These are phyloP conservation scores for Daldinia vernicosa DNA, from an alignment of 495 filamentous ascomycete genomes.

Conservation along the genomic window DNA sequence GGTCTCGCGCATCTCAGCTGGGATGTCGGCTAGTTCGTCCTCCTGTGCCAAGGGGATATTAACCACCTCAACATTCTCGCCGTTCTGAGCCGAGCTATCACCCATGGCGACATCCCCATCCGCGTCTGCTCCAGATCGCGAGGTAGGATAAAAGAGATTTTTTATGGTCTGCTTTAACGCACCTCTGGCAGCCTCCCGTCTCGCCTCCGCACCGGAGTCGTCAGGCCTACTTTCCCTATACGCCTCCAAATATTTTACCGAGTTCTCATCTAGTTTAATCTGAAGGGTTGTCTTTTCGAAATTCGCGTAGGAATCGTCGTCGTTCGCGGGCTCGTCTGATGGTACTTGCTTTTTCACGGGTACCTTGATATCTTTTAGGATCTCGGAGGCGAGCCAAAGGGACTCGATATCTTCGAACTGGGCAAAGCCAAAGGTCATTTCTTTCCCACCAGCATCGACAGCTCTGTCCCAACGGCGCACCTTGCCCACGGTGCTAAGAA, in stretches of 20 bases:
- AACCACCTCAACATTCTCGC: constrained; percentile 79
- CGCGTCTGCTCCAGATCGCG: constrained; percentile 58
- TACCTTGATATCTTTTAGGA: constrained; percentile 85
- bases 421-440: constrained; percentile 91
- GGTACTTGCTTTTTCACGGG: constrained; percentile 76
- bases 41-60: constrained; percentile 90
- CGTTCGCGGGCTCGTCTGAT: constrained; percentile 56
- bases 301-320: constrained; percentile 63
- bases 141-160: constrained; percentile 75
- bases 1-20: constrained; percentile 94
- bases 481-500: constrained; percentile 79
- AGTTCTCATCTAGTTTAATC: constrained; percentile 83
- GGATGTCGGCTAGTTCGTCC: constrained; percentile 95
- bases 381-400: constrained; percentile 84
- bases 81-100: constrained; percentile 65
- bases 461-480: constrained; percentile 86
- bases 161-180: constrained; percentile 71
- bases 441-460: constrained; percentile 63
- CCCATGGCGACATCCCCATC: constrained; percentile 79
- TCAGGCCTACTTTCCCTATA: constrained; percentile 73
- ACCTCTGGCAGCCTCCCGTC: constrained; percentile 70
- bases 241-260: constrained; percentile 80
- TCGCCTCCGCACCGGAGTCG: constrained; percentile 70
- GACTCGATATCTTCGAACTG: constrained; percentile 95
- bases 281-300: constrained; percentile 75